phyloP scores from a whole-genome alignment of 1,284 basidiomycete genomes.

The Neolentinus lepideus region DNA sequence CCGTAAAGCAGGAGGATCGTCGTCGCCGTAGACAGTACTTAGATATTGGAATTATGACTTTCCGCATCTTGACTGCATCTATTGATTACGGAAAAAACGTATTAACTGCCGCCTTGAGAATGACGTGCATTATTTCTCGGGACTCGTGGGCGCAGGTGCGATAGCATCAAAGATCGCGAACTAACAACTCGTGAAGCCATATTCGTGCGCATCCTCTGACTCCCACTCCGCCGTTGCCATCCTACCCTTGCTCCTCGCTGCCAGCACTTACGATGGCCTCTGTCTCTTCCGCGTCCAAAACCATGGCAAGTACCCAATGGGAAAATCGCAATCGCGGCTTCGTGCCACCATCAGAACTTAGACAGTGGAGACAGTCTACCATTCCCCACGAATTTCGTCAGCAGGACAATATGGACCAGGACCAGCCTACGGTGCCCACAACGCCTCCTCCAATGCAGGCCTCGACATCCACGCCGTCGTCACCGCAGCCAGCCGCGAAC shows the following conservation, averaged over 20 bases:
- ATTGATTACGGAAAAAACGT: not conserved
- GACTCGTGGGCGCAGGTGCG: not conserved
- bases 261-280: constrained; percentile 8
- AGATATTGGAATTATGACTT: constrained; percentile 2
- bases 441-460: constrained; percentile 6
- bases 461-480: not conserved
- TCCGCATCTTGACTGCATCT: constrained; percentile 4
- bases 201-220: not conserved
- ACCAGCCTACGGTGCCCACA: constrained; percentile 6
- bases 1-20: constrained; percentile 7
- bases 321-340: constrained; percentile 41
- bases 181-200: not conserved
- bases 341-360: constrained; percentile 40
- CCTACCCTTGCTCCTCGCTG: not conserved
- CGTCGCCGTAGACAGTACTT: not conserved
- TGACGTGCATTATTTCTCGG: not conserved
- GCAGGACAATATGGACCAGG: constrained; percentile 15
- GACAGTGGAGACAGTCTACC: constrained; percentile 28
- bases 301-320: constrained; percentile 32
- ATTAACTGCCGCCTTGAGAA: not conserved
- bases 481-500: constrained; percentile 8
- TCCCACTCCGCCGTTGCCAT: not conserved
- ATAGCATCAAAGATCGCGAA: not conserved
- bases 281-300: constrained; percentile 17
- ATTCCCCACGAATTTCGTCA: constrained; percentile 5